A percentile compares a stretch with the other conserved stretches of the same genome.
phyloP scores from a whole-genome alignment of 2,329 filamentous ascomycete genomes.

The Ophiostoma triangulosporum region DNA sequence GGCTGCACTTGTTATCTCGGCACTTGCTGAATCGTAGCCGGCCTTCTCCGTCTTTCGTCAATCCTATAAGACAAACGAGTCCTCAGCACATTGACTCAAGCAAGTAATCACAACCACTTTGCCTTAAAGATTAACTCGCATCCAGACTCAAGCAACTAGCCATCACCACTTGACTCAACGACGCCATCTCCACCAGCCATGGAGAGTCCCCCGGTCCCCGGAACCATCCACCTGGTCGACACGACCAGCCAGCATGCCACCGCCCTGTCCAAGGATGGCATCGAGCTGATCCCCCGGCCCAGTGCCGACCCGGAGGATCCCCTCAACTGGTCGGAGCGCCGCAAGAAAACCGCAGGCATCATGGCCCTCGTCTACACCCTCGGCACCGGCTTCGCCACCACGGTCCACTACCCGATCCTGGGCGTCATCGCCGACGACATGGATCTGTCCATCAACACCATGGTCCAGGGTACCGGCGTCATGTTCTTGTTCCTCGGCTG shows the following conservation, averaged over 20 bases:
- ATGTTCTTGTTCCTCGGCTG: constrained; percentile 32
- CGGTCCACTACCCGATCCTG: constrained; percentile 36
- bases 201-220: constrained; percentile 17
- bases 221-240: constrained; percentile 31
- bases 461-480: constrained; percentile 36
- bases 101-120: no score
- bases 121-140: no score
- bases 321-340: constrained; percentile 35
- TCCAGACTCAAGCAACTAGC: background rate
- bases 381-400: constrained; percentile 33
- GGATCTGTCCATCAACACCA: constrained; percentile 27
- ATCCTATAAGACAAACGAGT: no score
- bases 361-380: constrained; percentile 28
- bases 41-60: no score
- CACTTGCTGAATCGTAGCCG: no score
- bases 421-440: constrained; percentile 33
- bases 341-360: constrained; percentile 31
- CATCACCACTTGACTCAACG: no score
- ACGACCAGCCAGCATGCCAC: constrained; percentile 17
- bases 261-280: constrained; percentile 18
- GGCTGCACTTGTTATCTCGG: no score
- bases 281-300: constrained; percentile 26
- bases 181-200: background rate
- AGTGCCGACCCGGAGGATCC: constrained; percentile 36
- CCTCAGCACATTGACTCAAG: no score